Percentiles rank a stretch among this genome's conserved stretches.
Evolutionary conservation across 2,329 filamentous ascomycete genomes (phyloP).

Genomic region (Epichloe festucae): DNA sequence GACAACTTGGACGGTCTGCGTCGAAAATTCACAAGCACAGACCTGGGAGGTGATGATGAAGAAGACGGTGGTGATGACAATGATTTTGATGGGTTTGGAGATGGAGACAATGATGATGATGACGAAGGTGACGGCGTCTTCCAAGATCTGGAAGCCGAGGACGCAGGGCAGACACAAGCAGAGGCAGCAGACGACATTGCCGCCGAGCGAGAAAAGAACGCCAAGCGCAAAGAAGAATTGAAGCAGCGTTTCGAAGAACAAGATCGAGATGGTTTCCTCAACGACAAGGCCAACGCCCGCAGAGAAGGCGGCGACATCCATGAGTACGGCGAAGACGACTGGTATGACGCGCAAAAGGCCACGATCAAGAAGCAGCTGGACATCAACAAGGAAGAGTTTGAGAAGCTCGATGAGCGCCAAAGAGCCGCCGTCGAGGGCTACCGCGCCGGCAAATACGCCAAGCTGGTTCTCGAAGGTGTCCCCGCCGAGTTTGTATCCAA

Average conservation of each 20-base stretch:
- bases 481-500: conserved; percentile 78
- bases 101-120: conserved; percentile 47
- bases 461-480: conserved; percentile 78
- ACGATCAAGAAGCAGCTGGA: conserved; percentile 88
- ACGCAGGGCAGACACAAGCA: conserved; percentile 26
- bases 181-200: conserved; percentile 48
- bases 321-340: conserved; percentile 93
- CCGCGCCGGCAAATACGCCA: conserved; percentile 84
- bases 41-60: conserved; percentile 28
- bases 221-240: conserved; percentile 83
- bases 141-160: conserved; percentile 58
- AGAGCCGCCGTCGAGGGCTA: conserved; percentile 78
- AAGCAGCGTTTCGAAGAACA: conserved; percentile 93
- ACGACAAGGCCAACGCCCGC: conserved; percentile 70
- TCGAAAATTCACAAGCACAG: conserved; percentile 60
- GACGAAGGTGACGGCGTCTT: conserved; percentile 71
- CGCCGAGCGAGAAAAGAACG: conserved; percentile 81
- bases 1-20: conserved; percentile 66
- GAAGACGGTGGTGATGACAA: conserved; percentile 39
- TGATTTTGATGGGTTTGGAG: conserved; percentile 38
- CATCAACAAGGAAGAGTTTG: conserved; percentile 92
- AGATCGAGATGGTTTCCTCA: conserved; percentile 89
- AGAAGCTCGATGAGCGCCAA: conserved; percentile 71
- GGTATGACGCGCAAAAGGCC: conserved; percentile 96
- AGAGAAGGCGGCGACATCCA: conserved; percentile 55